phyloP scores from a whole-genome alignment of 495 filamentous ascomycete genomes.

The Aspergillus diversus region DNA sequence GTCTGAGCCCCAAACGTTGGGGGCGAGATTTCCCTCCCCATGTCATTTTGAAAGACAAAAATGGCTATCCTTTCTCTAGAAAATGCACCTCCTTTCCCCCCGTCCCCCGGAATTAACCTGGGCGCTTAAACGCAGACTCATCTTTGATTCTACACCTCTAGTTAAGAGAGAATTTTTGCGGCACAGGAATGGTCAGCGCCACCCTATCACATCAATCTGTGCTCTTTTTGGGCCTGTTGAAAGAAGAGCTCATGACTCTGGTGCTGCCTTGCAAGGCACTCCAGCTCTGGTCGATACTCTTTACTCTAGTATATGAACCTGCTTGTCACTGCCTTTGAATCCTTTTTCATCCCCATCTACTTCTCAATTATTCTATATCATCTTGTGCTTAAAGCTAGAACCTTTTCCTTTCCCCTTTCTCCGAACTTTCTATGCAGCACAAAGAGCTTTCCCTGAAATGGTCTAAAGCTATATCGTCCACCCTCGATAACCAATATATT shows the following conservation, averaged over 20 bases:
- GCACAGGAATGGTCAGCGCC: conserved; percentile 42
- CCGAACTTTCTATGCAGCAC: too few species aligned
- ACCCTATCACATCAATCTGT: conserved; percentile 32
- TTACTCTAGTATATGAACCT: conserved; percentile 28
- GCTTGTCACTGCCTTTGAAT: conserved; percentile 18
- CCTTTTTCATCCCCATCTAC: neutral
- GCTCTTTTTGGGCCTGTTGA: conserved; percentile 47
- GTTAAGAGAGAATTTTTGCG: conserved; percentile 36
- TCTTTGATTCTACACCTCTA: conserved; percentile 38
- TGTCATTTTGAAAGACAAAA: conserved; percentile 25
- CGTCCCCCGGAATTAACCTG: conserved; percentile 13
- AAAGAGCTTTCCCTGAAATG: neutral
- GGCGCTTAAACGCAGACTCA: conserved; percentile 51
- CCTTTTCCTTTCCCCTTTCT: neutral
- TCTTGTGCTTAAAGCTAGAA: neutral
- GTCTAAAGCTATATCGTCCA: conserved; percentile 7
- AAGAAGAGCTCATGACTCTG: conserved; percentile 33
- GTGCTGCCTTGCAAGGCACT: conserved; percentile 47
- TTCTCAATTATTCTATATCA: neutral
- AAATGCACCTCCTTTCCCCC: conserved; percentile 20
- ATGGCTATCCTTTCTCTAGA: conserved; percentile 19
- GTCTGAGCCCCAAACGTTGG: conserved; percentile 35
- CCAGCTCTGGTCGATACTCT: conserved; percentile 36
- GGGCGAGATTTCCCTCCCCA: conserved; percentile 29
- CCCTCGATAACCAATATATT: conserved; percentile 3